phyloP scores from a whole-genome alignment of 2,329 filamentous ascomycete genomes.

The Hypomyces perniciosus region DNA sequence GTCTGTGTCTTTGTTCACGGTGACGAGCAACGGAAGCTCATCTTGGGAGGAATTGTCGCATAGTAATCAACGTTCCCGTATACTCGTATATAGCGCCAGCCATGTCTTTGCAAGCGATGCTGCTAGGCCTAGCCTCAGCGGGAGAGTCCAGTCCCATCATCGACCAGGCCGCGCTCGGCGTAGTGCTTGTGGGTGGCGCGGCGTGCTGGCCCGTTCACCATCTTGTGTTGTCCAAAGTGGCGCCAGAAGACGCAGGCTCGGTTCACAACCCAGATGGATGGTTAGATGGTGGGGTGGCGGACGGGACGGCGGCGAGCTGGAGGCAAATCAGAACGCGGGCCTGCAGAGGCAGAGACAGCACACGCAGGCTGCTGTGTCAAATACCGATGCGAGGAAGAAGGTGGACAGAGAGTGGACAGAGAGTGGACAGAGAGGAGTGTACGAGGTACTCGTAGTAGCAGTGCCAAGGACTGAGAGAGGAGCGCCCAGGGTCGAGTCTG shows the following conservation, averaged over 20 bases:
- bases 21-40: too few species aligned
- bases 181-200: too few species aligned
- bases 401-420: neutral
- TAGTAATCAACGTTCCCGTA: too few species aligned
- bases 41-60: too few species aligned
- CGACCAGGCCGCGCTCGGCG: too few species aligned
- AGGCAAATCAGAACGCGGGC: neutral
- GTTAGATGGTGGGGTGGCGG: neutral
- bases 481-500: neutral
- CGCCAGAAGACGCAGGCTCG: neutral
- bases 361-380: neutral
- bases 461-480: conserved; percentile 8
- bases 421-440: neutral
- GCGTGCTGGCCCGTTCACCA: neutral
- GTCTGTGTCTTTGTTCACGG: too few species aligned
- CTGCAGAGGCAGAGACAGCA: too few species aligned
- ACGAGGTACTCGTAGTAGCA: neutral
- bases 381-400: neutral
- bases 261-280: neutral
- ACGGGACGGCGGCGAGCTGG: neutral
- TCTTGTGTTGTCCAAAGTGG: neutral
- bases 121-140: too few species aligned
- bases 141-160: too few species aligned
- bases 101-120: too few species aligned
- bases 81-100: too few species aligned